A percentile compares a stretch with the other conserved stretches of the same genome.
These are phyloP conservation scores for Albugo candida DNA, from an alignment of 352 stramenopile species.

Conservation along the genomic window DNA sequence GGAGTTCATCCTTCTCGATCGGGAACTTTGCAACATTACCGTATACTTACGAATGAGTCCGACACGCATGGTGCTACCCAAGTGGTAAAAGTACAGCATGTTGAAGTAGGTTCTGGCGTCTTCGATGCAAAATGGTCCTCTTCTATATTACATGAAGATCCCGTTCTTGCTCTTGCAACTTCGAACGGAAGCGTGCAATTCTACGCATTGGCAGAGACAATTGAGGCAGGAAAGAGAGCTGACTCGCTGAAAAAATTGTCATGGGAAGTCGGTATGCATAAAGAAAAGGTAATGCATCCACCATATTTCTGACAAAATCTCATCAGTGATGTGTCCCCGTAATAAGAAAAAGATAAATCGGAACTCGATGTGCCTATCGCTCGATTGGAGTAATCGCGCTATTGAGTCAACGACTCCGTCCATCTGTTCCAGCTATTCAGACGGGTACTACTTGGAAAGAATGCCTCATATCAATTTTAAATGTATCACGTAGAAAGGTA, in stretches of 20 bases:
- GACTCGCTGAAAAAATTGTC: neutral
- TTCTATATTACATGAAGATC: slow-evolving; percentile 23
- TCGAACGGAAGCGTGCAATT: slow-evolving; percentile 44
- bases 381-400: slow-evolving; percentile 73
- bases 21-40: slow-evolving; percentile 51
- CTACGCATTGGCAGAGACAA: slow-evolving; percentile 17
- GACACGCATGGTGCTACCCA: neutral
- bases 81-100: no score
- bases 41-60: slow-evolving; percentile 6
- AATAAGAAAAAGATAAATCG: slow-evolving; percentile 2
- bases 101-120: slow-evolving; percentile 22
- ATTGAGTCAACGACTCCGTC: slow-evolving; percentile 19
- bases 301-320: neutral
- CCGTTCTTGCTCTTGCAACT: slow-evolving; percentile 38
- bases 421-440: slow-evolving; percentile 64
- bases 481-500: slow-evolving; percentile 13
- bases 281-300: neutral
- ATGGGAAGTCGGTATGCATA: slow-evolving; percentile 5
- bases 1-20: slow-evolving; percentile 10
- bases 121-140: slow-evolving; percentile 74
- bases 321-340: neutral
- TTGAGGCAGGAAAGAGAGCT: neutral
- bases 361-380: slow-evolving; percentile 55
- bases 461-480: neutral
- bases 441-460: slow-evolving; percentile 27